Percentiles rank a stretch among this genome's conserved stretches.
These are phyloP conservation scores for Didymella lethalis DNA, from an alignment of 2,329 filamentous ascomycete genomes.

Conservation along the genomic window DNA sequence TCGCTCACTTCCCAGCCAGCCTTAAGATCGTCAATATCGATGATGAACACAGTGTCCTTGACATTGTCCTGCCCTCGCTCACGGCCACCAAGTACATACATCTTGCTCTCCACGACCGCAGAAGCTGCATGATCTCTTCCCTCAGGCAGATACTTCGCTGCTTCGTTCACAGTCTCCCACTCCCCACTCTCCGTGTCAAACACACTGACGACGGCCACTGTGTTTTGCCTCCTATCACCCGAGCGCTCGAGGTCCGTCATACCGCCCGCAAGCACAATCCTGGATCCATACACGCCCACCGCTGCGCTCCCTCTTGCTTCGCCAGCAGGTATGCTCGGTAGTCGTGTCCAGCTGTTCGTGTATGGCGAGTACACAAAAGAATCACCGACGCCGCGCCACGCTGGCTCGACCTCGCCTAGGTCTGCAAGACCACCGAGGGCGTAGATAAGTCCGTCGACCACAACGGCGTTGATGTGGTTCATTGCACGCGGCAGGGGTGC, in stretches of 20 bases:
- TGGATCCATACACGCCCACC: conserved; percentile 27
- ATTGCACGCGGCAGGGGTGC: conserved; percentile 29
- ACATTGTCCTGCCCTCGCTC: conserved; percentile 24
- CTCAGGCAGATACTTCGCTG: conserved; percentile 30
- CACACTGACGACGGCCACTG: conserved; percentile 26
- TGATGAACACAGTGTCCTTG: conserved; percentile 32
- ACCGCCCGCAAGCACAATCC: conserved; percentile 37
- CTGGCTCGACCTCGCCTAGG: not conserved
- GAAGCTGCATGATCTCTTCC: conserved; percentile 36
- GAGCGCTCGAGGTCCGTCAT: conserved; percentile 23
- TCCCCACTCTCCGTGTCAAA: not conserved
- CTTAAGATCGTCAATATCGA: conserved; percentile 33
- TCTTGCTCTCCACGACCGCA: conserved; percentile 31
- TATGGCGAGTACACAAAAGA: conserved; percentile 24
- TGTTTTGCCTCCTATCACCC: conserved; percentile 14
- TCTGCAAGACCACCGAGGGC: conserved; percentile 34
- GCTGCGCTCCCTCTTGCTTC: conserved; percentile 33
- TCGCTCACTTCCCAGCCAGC: conserved; percentile 29
- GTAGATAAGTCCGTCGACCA: conserved; percentile 33
- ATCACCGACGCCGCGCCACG: conserved; percentile 24
- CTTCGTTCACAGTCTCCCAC: conserved; percentile 10
- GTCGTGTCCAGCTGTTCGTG: not conserved
- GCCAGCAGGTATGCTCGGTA: not conserved
- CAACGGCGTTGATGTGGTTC: conserved; percentile 39
- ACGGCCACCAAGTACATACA: conserved; percentile 40